phyloP scores from a whole-genome alignment of 257 asterid species.

The Paulownia fortunei region DNA sequence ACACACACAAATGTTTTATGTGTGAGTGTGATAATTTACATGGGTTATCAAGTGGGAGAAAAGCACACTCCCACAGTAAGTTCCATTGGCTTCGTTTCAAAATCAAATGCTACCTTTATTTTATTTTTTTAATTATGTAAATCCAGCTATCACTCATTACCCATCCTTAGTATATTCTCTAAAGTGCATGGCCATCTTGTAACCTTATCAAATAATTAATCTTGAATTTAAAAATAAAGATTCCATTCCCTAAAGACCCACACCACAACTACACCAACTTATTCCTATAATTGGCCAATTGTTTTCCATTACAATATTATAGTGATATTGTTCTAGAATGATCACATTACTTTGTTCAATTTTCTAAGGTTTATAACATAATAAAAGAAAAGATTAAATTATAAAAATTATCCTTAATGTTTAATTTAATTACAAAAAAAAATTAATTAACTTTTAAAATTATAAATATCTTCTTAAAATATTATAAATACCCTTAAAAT shows the following conservation, averaged over 20 bases:
- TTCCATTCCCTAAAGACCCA: not conserved
- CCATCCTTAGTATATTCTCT: not conserved
- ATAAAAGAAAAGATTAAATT: no score
- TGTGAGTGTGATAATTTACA: slow-evolving; percentile 19
- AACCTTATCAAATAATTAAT: not conserved
- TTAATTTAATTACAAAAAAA: no score
- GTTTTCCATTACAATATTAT: no score
- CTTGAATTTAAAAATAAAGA: not conserved
- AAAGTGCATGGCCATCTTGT: not conserved
- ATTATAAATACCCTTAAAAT: no score
- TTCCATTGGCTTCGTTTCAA: slow-evolving; percentile 12
- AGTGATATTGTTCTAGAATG: no score
- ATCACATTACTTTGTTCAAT: no score
- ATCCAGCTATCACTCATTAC: slow-evolving; percentile 2
- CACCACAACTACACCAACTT: not conserved
- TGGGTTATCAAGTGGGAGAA: slow-evolving; percentile 22
- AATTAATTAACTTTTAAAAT: no score
- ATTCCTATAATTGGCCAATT: not conserved
- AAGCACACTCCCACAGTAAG: not conserved
- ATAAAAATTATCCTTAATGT: no score
- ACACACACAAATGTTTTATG: not conserved
- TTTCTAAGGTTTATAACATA: no score
- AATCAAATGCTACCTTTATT: not conserved
- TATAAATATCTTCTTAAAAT: no score
- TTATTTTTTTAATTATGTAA: not conserved